phyloP scores from a whole-genome alignment of 192 early-diverging fungal genomes.

The Helicostylum pulchrum region DNA sequence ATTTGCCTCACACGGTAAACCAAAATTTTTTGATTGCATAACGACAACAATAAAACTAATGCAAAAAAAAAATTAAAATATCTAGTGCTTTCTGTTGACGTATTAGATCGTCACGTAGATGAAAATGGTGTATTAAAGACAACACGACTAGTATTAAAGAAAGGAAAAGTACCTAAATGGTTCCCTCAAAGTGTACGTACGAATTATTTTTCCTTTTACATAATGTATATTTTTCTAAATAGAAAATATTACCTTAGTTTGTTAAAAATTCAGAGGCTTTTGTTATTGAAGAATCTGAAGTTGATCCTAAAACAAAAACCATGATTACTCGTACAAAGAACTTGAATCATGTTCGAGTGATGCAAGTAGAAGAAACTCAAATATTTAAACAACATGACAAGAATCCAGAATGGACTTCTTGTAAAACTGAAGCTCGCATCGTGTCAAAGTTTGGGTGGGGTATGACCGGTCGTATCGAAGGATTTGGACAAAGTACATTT shows the following conservation, averaged over 20 bases:
- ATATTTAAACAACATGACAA: conserved; percentile 59
- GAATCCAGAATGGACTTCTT: conserved; percentile 58
- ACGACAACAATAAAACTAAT: background rate
- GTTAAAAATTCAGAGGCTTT: conserved; percentile 82
- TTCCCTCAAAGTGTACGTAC: conserved; percentile 53
- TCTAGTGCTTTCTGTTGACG: conserved; percentile 89
- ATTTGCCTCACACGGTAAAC: conserved; percentile 78
- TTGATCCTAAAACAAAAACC: conserved; percentile 70
- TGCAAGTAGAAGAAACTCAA: conserved; percentile 93
- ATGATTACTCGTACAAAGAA: conserved; percentile 88
- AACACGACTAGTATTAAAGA: conserved; percentile 88
- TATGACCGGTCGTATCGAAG: conserved; percentile 79
- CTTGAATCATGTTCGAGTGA: conserved; percentile 87
- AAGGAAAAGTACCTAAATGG: conserved; percentile 87
- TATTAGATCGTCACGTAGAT: conserved; percentile 84
- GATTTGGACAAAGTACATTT: conserved; percentile 84
- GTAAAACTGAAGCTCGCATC: conserved; percentile 81
- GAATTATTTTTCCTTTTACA: background rate
- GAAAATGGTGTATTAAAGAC: conserved; percentile 78
- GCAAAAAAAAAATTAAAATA: background rate
- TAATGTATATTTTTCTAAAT: too few relatives aligned
- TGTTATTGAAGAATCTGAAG: conserved; percentile 86
- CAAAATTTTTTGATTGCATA: background rate
- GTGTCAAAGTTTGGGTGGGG: conserved; percentile 86
- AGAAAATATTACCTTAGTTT: conserved; percentile 43